These are phyloP conservation scores for Nannochloris sp. DNA, from an alignment of 139 green algal genomes.

Conservation along the genomic window DNA sequence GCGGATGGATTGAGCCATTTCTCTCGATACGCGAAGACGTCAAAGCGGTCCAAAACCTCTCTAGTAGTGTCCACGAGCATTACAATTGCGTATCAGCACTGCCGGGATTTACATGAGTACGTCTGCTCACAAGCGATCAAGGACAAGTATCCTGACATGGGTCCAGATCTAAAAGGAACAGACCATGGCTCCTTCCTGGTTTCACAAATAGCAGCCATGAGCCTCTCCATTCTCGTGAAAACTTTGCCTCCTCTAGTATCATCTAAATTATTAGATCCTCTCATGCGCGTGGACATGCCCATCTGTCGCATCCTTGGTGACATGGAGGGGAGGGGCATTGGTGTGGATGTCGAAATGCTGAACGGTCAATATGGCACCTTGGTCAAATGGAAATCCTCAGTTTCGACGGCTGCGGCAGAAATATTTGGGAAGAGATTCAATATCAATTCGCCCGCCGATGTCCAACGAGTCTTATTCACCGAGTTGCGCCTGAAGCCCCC, in stretches of 20 bases:
- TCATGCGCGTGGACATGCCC: not conserved
- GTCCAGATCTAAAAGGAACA: not conserved
- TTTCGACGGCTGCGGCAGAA: not conserved
- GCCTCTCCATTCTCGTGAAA: not conserved
- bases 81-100: no score
- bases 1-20: not conserved
- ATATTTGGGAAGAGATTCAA: not conserved
- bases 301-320: not conserved
- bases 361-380: not conserved
- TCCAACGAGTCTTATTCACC: conserved; percentile 5
- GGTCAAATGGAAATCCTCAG: not conserved
- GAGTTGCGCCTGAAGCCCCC: conserved; percentile 9
- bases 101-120: no score
- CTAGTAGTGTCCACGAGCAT: no score
- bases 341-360: not conserved
- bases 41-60: not conserved
- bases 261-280: not conserved
- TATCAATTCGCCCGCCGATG: not conserved
- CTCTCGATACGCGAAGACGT: not conserved
- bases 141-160: not conserved
- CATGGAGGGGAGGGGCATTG: not conserved
- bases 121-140: no score
- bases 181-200: not conserved
- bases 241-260: not conserved
- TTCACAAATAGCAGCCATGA: not conserved